Evolutionary conservation across 352 stramenopile species (phyloP).

Genomic region (Phytopythium cucurbitacearum): DNA sequence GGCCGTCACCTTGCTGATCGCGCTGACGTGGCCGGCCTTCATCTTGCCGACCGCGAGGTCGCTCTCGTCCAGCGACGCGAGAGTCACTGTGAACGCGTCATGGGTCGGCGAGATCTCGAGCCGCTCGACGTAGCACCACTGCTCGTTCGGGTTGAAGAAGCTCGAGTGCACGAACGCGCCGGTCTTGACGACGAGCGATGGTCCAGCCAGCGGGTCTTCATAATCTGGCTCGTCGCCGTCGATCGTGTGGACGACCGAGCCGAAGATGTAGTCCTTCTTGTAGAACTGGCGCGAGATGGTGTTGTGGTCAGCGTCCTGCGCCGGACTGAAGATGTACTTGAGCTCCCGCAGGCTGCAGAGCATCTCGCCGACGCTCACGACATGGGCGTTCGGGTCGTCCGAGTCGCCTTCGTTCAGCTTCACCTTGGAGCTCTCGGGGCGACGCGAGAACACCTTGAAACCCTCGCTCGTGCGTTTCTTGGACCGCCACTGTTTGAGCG

Average conservation of each 20-base stretch:
- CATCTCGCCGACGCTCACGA: conserved; percentile 4
- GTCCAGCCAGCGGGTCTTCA: background rate
- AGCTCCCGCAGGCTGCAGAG: conserved; percentile 4
- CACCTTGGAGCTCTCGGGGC: conserved; percentile 4
- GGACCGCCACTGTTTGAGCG: conserved; percentile 2
- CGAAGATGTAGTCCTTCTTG: conserved; percentile 18
- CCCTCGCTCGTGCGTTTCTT: background rate
- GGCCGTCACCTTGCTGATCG: conserved; percentile 7
- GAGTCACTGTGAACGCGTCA: conserved; percentile 24
- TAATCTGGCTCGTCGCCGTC: conserved; percentile 2
- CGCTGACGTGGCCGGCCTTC: conserved; percentile 10
- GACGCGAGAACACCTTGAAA: conserved; percentile 3
- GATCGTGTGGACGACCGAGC: conserved; percentile 14
- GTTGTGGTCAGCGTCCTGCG: conserved; percentile 18
- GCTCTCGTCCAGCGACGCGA: conserved; percentile 11
- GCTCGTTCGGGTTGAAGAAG: conserved; percentile 18
- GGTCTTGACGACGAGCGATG: conserved; percentile 19
- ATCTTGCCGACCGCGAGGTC: conserved; percentile 14
- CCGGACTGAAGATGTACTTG: conserved; percentile 10
- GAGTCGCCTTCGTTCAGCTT: background rate
- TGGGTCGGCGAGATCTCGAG: conserved; percentile 11
- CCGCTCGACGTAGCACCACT: conserved; percentile 26
- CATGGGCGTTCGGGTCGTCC: background rate
- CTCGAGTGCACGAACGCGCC: conserved; percentile 17
- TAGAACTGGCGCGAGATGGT: conserved; percentile 20